Evolutionary conservation across 768 basidiomycete genomes (phyloP).

Genomic region (Suillus sp.): DNA sequence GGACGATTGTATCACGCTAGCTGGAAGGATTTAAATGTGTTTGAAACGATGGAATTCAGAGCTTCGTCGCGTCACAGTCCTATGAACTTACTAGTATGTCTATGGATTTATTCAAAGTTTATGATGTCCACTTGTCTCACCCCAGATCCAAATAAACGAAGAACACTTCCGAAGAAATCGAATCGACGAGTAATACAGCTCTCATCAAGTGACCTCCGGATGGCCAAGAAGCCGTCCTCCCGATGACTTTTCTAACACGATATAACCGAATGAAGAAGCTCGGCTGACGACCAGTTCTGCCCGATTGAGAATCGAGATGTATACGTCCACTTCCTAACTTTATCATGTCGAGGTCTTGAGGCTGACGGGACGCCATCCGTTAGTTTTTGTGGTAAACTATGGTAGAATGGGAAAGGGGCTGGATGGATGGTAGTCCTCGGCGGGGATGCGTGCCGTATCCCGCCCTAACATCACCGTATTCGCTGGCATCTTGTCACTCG

Average conservation of each 20-base stretch:
- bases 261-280: conserved; percentile 2
- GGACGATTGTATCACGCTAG: not conserved
- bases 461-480: conserved; percentile 5
- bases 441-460: conserved; percentile 7
- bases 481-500: conserved; percentile 7
- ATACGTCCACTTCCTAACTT: not conserved
- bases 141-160: not conserved
- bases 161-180: not conserved
- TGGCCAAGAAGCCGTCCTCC: conserved; percentile 1
- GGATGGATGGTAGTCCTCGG: not conserved
- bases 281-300: conserved; percentile 3
- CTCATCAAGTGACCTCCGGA: conserved; percentile 4
- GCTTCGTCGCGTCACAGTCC: not conserved
- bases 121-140: not conserved
- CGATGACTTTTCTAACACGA: not conserved
- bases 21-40: not conserved
- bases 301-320: not conserved
- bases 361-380: conserved; percentile 8
- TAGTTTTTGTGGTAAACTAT: not conserved
- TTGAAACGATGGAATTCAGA: not conserved
- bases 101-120: not conserved
- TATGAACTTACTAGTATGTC: not conserved
- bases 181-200: not conserved
- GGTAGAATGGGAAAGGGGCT: conserved; percentile 4
- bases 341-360: conserved; percentile 1